These are phyloP conservation scores for Triadica sebifera DNA, from an alignment of 345 rosid genomes.

Conservation along the genomic window DNA sequence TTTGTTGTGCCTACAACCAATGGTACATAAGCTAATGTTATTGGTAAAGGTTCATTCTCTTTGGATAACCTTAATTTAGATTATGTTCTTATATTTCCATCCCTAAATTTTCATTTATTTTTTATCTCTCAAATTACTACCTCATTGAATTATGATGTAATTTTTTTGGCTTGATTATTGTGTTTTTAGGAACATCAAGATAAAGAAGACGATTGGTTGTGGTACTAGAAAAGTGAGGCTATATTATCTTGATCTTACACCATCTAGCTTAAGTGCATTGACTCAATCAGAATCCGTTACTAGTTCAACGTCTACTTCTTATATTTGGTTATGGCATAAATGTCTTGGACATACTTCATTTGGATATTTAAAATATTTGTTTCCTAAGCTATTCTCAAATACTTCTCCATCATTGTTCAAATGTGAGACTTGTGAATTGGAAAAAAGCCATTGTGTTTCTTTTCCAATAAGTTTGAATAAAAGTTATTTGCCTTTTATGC, in stretches of 20 bases:
- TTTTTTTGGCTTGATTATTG: constrained; percentile 8
- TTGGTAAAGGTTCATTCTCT: not conserved
- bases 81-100: not conserved
- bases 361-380: constrained; percentile 13
- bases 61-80: not conserved
- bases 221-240: constrained; percentile 6
- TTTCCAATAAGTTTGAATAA: not conserved
- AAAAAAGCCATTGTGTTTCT: constrained; percentile 4
- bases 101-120: not conserved
- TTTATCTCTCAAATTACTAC: not conserved
- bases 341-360: not conserved
- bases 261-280: not conserved
- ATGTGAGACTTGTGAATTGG: not conserved
- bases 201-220: constrained; percentile 4
- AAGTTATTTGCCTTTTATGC: not conserved
- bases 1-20: not conserved
- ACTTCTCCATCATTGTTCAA: not conserved
- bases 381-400: not conserved
- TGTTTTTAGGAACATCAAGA: constrained; percentile 9
- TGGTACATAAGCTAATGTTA: not conserved
- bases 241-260: not conserved
- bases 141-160: not conserved
- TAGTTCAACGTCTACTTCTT: not conserved
- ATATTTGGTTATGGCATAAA: constrained; percentile 10
- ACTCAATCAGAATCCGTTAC: not conserved